phyloP scores from a whole-genome alignment of 2,329 filamentous ascomycete species.

The Colletotrichum chlorophyti region DNA sequence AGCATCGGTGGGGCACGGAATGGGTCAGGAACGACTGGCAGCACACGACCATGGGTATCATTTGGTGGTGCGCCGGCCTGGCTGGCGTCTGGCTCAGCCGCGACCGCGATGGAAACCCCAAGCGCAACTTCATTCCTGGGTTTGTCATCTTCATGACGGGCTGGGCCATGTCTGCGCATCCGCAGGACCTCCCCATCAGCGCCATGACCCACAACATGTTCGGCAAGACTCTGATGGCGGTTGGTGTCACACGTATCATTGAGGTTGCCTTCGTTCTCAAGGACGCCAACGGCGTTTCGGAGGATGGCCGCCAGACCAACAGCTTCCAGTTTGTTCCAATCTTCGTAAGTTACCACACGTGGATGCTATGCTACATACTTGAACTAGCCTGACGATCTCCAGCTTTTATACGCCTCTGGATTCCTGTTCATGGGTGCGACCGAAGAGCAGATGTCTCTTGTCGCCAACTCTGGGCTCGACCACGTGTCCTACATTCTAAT shows the following conservation, averaged over 20 bases:
- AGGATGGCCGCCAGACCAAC: conserved; percentile 73
- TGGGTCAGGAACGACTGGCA: conserved; percentile 97
- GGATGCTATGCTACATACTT: not conserved
- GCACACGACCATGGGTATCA: conserved; percentile 98
- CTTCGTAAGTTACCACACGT: conserved; percentile 55
- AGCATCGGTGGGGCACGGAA: conserved; percentile 87
- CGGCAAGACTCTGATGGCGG: conserved; percentile 94
- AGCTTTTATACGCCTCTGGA: conserved; percentile 90
- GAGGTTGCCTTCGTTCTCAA: conserved; percentile 88
- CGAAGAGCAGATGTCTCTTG: conserved; percentile 89
- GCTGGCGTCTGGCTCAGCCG: conserved; percentile 91
- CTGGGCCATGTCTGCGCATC: conserved; percentile 93
- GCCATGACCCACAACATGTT: conserved; percentile 89
- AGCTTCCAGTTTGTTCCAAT: conserved; percentile 62
- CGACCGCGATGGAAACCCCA: conserved; percentile 81
- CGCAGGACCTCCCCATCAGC: conserved; percentile 83
- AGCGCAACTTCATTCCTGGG: conserved; percentile 90
- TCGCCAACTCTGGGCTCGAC: conserved; percentile 77
- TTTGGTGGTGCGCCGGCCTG: conserved; percentile 96
- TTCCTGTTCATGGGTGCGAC: conserved; percentile 98
- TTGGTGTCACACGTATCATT: conserved; percentile 82
- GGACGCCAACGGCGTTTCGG: conserved; percentile 70
- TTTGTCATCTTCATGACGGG: conserved; percentile 92
- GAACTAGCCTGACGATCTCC: conserved; percentile 35
- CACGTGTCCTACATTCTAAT: conserved; percentile 94